phyloP scores from a whole-genome alignment of 768 basidiomycete genomes.

The Gyrodon lividus region DNA sequence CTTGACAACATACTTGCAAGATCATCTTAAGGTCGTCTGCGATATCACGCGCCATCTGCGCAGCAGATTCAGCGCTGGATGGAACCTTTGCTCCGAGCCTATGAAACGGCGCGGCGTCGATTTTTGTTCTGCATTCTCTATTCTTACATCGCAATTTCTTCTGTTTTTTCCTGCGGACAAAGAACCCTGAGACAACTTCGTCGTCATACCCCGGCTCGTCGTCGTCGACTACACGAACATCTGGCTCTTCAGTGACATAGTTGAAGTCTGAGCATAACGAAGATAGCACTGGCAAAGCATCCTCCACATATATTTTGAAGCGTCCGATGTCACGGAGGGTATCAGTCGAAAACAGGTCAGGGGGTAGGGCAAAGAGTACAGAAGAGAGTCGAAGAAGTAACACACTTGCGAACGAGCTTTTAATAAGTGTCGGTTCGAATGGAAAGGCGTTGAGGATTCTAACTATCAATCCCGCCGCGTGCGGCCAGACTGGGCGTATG shows the following conservation, averaged over 20 bases:
- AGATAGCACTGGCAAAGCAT: conserved; percentile 19
- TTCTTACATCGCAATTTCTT: conserved; percentile 23
- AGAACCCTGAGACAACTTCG: conserved; percentile 4
- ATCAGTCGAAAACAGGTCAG: conserved; percentile 11
- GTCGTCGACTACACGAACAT: not conserved
- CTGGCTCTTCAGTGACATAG: not conserved
- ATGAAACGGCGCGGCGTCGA: conserved; percentile 32
- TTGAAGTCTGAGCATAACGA: conserved; percentile 17
- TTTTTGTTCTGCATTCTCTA: conserved; percentile 4
- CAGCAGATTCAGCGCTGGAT: conserved; percentile 16
- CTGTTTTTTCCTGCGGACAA: conserved; percentile 24
- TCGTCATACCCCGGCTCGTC: conserved; percentile 6
- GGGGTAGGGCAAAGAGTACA: conserved; percentile 24
- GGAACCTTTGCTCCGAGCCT: conserved; percentile 31
- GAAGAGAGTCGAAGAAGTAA: conserved; percentile 29
- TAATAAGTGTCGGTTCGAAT: conserved; percentile 18
- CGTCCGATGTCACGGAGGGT: conserved; percentile 12
- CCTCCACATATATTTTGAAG: conserved; percentile 22
- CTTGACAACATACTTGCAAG: conserved; percentile 26
- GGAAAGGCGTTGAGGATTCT: conserved; percentile 39
- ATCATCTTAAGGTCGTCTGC: conserved; percentile 23
- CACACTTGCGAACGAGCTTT: conserved; percentile 16
- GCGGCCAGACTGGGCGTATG: conserved; percentile 13
- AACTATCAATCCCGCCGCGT: conserved; percentile 11
- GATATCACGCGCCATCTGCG: conserved; percentile 13